These are phyloP conservation scores for Ophiostoma sp. DNA, from an alignment of 2,329 filamentous ascomycete genomes.

Conservation along the genomic window DNA sequence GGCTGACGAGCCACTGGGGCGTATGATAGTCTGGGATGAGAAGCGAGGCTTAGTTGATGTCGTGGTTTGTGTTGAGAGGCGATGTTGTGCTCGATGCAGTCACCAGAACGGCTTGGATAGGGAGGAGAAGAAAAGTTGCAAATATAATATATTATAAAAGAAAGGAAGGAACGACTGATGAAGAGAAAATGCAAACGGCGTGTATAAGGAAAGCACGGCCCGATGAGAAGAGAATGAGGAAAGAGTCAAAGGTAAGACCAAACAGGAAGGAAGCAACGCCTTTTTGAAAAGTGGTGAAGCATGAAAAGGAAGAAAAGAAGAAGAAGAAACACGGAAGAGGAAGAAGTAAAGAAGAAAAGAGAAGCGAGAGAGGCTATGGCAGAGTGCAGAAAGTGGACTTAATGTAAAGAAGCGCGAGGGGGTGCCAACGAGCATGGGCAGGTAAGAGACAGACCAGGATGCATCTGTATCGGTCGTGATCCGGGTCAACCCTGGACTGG, in stretches of 20 bases:
- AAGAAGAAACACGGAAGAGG: neutral
- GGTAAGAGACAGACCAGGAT: slow-evolving; percentile 10
- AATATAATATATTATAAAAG: neutral
- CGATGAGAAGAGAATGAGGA: neutral
- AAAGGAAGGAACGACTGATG: slow-evolving; percentile 1
- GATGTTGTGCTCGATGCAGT: neutral
- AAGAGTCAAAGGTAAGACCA: slow-evolving; percentile 13
- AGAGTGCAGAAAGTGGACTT: neutral
- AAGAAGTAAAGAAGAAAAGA: slow-evolving; percentile 15
- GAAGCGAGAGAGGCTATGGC: neutral
- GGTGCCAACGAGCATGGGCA: slow-evolving; percentile 8
- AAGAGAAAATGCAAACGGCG: neutral
- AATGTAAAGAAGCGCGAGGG: slow-evolving; percentile 9
- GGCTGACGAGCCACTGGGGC: neutral
- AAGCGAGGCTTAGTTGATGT: neutral
- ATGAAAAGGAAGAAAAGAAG: neutral
- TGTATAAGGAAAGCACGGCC: slow-evolving; percentile 3
- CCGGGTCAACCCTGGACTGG: neutral
- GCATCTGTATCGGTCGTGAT: slow-evolving; percentile 10
- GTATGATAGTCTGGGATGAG: neutral
- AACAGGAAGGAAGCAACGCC: slow-evolving; percentile 17
- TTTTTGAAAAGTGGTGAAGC: neutral
- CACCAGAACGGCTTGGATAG: neutral
- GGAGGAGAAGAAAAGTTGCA: neutral
- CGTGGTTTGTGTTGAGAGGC: neutral